Percentiles rank a stretch among this genome's conserved stretches.
Conservation (phyloP, 31 red algal genomes). For the Porphyra umbilicalis region DNA sequence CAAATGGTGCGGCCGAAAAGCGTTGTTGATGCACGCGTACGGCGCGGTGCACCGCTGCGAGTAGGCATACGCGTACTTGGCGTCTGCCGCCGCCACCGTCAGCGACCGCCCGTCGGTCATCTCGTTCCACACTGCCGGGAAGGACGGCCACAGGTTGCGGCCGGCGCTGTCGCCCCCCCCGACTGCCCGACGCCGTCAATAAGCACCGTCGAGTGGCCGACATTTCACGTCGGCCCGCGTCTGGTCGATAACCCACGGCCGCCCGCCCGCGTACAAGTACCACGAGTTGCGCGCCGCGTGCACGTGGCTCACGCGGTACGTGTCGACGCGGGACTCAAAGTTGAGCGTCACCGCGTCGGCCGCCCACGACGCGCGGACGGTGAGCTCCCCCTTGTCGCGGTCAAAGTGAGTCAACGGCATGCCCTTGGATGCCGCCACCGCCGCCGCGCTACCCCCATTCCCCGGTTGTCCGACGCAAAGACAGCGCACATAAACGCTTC, state of each 20-base stretch:
- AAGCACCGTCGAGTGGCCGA: constrained; percentile 1
- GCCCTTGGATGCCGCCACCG: neutral
- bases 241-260: constrained; percentile 3
- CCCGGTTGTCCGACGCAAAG: neutral
- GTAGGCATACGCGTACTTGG: constrained; percentile 1
- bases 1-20: neutral
- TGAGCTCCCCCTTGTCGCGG: constrained; percentile 7
- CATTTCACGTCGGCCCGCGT: neutral
- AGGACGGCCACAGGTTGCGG: neutral
- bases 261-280: neutral
- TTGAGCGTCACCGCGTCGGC: neutral
- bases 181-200: constrained; percentile 5
- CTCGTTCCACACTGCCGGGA: neutral
- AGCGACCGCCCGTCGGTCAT: neutral
- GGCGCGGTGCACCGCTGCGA: neutral
- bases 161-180: neutral
- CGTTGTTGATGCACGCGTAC: neutral
- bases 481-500: constrained; percentile 2
- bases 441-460: neutral
- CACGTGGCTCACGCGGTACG: neutral
- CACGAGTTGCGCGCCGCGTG: constrained; percentile 6
- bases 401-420: neutral
- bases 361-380: neutral
- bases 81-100: neutral
- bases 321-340: constrained; percentile 5